Conservation (phyloP, 805 yeast genomes). For the Ascoidea rubescens region DNA sequence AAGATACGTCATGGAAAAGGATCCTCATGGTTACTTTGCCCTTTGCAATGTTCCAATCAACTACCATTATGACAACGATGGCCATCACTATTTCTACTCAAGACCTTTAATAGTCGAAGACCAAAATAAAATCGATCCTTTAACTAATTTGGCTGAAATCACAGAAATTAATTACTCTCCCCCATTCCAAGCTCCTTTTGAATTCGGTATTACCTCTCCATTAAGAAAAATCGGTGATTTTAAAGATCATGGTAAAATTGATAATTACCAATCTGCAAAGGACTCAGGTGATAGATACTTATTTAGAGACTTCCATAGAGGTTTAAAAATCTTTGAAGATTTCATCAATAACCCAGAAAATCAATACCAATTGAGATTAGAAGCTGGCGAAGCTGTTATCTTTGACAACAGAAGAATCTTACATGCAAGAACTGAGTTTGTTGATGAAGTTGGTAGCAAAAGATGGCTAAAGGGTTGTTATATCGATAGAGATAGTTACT, state of each 20-base stretch:
- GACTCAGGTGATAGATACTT: constrained; percentile 26
- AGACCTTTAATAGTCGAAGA: constrained; percentile 53
- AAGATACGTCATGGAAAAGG: constrained; percentile 33
- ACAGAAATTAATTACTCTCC: constrained; percentile 63
- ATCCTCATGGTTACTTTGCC: constrained; percentile 52
- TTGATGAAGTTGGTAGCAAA: constrained; percentile 27
- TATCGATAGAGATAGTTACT: constrained; percentile 54
- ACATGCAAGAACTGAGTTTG: constrained; percentile 45
- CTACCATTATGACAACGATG: constrained; percentile 50
- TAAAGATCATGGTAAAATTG: constrained; percentile 8
- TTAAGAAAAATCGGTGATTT: constrained; percentile 12
- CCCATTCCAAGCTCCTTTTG: constrained; percentile 73
- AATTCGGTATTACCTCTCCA: constrained; percentile 33
- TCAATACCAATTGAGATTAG: constrained; percentile 38
- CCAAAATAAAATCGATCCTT: constrained; percentile 18
- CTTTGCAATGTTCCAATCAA: constrained; percentile 50
- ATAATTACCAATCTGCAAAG: constrained; percentile 16
- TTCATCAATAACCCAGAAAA: constrained; percentile 37
- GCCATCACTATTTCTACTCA: constrained; percentile 44
- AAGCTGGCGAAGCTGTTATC: constrained; percentile 47
- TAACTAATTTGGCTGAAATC: constrained; percentile 22
- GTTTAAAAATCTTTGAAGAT: constrained; percentile 45
- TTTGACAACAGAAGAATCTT: constrained; percentile 60
- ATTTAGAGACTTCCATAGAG: constrained; percentile 44
- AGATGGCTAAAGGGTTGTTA: constrained; percentile 73